phyloP scores from a whole-genome alignment of 805 yeast genomes.

The Candida maesae region DNA sequence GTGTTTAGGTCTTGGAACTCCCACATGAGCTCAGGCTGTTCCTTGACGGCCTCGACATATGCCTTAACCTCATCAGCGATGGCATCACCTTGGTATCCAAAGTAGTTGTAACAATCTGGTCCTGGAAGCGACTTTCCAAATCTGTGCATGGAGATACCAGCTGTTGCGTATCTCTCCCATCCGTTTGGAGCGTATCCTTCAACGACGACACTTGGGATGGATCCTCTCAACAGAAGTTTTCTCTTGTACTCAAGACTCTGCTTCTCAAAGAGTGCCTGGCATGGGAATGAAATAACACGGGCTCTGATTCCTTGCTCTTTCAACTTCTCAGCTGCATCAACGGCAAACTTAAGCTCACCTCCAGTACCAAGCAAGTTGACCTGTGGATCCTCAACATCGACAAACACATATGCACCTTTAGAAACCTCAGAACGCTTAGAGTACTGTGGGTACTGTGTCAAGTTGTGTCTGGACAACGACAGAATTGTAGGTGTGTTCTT shows the following conservation, averaged over 20 bases:
- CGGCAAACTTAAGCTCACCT: slow-evolving; percentile 80
- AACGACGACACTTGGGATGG: slow-evolving; percentile 78
- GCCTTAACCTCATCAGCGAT: slow-evolving; percentile 60
- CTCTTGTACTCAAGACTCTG: slow-evolving; percentile 77
- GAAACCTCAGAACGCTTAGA: slow-evolving; percentile 67
- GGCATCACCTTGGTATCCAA: slow-evolving; percentile 90
- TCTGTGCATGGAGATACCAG: slow-evolving; percentile 89
- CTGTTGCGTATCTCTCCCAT: slow-evolving; percentile 94
- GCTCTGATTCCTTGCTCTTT: slow-evolving; percentile 63
- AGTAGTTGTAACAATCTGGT: slow-evolving; percentile 70
- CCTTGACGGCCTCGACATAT: slow-evolving; percentile 20
- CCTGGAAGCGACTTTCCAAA: slow-evolving; percentile 96
- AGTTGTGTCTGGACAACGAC: slow-evolving; percentile 81
- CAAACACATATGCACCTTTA: slow-evolving; percentile 89
- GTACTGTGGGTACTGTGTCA: slow-evolving; percentile 92
- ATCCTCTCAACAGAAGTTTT: slow-evolving; percentile 87
- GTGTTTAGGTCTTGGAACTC: slow-evolving; percentile 31
- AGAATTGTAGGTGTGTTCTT: slow-evolving; percentile 66
- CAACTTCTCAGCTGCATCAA: slow-evolving; percentile 77
- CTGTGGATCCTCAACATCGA: slow-evolving; percentile 58
- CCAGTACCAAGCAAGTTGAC: slow-evolving; percentile 86
- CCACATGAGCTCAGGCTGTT: slow-evolving; percentile 21
- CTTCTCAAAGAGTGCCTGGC: slow-evolving; percentile 79
- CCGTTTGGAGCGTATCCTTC: slow-evolving; percentile 91
- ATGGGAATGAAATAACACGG: slow-evolving; percentile 88